Percentiles rank a stretch among this genome's conserved stretches.
phyloP scores from a whole-genome alignment of 495 filamentous ascomycete genomes.

The Lophium mytilinum region DNA sequence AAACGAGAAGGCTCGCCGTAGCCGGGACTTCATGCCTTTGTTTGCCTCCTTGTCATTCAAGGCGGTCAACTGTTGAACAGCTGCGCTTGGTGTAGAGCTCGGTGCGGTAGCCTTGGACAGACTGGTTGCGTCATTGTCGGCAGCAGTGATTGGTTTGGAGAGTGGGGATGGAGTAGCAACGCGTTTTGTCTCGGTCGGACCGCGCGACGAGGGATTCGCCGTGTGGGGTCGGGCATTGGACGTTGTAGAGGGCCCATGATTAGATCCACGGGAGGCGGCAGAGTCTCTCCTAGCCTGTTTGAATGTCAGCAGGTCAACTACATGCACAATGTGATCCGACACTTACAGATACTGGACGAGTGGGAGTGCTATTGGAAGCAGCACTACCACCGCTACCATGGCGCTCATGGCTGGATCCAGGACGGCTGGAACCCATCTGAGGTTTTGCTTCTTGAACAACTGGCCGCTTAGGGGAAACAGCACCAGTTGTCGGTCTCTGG shows the following conservation, averaged over 20 bases:
- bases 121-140: constrained; percentile 19
- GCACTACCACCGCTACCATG: constrained; percentile 51
- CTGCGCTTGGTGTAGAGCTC: constrained; percentile 47
- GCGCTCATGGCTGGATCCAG: constrained; percentile 46
- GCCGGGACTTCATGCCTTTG: constrained; percentile 78
- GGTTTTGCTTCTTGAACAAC: constrained; percentile 23
- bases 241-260: neutral
- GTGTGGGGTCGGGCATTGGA: constrained; percentile 39
- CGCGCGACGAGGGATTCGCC: constrained; percentile 59
- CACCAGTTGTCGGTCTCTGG: neutral
- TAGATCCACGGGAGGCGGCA: neutral
- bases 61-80: constrained; percentile 70
- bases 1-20: constrained; percentile 93
- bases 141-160: constrained; percentile 61
- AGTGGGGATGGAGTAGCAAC: constrained; percentile 73
- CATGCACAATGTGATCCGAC: neutral
- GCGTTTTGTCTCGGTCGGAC: constrained; percentile 67
- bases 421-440: constrained; percentile 24
- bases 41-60: constrained; percentile 65
- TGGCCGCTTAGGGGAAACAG: constrained; percentile 13
- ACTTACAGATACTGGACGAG: constrained; percentile 53
- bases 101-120: constrained; percentile 23
- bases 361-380: constrained; percentile 35
- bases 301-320: constrained; percentile 4
- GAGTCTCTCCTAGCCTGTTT: constrained; percentile 20